Evolutionary conservation across 768 basidiomycete species (phyloP).

Genomic region (Lentinula edodes): DNA sequence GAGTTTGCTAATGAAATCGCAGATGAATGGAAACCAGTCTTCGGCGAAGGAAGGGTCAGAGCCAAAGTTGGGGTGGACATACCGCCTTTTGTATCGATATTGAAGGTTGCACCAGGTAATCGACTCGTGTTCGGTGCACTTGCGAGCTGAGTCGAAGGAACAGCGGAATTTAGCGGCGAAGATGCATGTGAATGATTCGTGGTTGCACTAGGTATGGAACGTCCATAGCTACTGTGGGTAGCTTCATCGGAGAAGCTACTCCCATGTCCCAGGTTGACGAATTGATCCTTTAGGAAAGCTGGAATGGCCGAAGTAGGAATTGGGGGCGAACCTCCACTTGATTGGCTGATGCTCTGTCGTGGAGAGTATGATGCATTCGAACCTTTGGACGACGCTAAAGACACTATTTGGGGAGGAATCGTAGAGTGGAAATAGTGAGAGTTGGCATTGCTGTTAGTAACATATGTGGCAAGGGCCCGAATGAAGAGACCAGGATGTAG

Average conservation of each 20-base stretch:
- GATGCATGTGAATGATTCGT: background rate
- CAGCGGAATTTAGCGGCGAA: background rate
- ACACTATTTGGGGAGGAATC: conserved; percentile 13
- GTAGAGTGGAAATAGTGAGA: conserved; percentile 12
- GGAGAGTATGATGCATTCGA: background rate
- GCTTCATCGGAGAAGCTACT: background rate
- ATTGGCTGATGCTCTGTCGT: background rate
- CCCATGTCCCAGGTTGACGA: background rate
- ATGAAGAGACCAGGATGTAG: conserved; percentile 59
- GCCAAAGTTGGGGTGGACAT: background rate
- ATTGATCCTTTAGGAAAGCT: conserved; percentile 6
- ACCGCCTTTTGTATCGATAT: background rate
- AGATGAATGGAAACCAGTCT: conserved; percentile 6
- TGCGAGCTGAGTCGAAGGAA: background rate
- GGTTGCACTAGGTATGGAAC: background rate
- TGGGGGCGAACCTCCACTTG: conserved; percentile 3
- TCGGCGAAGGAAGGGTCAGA: conserved; percentile 3
- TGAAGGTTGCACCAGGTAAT: background rate
- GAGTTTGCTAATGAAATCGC: background rate
- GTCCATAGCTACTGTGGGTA: background rate
- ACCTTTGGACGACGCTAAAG: background rate
- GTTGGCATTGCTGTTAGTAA: conserved; percentile 18
- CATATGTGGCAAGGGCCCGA: conserved; percentile 37
- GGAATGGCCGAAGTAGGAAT: conserved; percentile 3
- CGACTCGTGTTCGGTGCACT: background rate